Base-by-base conservation (phyloP, 345 rosid species). In the Eucalyptus viminalis region DNA sequence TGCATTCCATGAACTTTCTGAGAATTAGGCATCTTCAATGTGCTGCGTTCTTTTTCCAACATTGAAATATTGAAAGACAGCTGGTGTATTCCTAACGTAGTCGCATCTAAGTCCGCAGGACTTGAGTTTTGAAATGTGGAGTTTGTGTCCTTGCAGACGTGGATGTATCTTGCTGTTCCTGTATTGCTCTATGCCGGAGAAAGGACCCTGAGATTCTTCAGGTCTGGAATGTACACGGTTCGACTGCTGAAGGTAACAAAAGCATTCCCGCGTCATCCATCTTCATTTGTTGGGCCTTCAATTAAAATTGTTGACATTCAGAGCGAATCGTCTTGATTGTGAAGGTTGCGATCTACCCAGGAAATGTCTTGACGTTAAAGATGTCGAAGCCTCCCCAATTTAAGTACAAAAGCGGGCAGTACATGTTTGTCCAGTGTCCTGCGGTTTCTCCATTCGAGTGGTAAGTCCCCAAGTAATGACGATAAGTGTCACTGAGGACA, bases 391-490 rank as follows among this genome's bases (percentile, higher is more conserved):
- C 99, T 81, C 88, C 95, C 86, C 99, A 96, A 43, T 98, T 97
- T 87, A 96, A 95, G 51, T 95, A 98, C 93, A 98, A 95, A 92
- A 97, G 99, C 47, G 99, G 99, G 87, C 99, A 98, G 89, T 98
- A 98, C 94, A 98, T 98, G 98, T 98, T 98, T 56, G 97, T 98
- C 50, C 99, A 98, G 50, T 98, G 99, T 91, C 99, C 99, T 88
- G 98, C 97, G n/a, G 95, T 98, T 93, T 98, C 99, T 49, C 98
- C 99, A 83, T 98, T 98, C 87, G 99, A 98, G 87, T 98, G 99
- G 99, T 96, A 92, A 90, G 11, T 87, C 27, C 40, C 53, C 43
- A 14, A n/a, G 27, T 72, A 72, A 72, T 24, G 56, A 49, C 56
- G 40, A 45, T 86, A 11, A 86, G 56, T 49, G 31, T 24, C 12